phyloP scores from a whole-genome alignment of 176 grass and related monocot genomes.

The Dactylis glomerata region DNA sequence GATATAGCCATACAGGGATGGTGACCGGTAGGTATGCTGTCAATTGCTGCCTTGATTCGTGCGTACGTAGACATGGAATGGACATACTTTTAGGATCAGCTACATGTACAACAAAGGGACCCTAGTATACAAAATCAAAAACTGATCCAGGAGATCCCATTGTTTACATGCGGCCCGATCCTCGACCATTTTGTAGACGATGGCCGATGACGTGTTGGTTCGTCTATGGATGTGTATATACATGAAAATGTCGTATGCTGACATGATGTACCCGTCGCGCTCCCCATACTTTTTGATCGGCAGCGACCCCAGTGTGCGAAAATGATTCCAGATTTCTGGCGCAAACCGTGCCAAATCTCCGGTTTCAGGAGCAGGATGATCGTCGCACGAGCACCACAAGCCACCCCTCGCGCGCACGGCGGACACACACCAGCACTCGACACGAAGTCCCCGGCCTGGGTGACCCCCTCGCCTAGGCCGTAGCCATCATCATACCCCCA shows the following conservation, averaged over 20 bases:
- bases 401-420: too few relatives aligned
- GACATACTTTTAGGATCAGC: neutral
- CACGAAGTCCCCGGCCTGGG: neutral
- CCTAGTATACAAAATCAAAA: neutral
- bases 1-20: neutral
- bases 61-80: slow-evolving; percentile 17
- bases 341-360: slow-evolving; percentile 3
- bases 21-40: slow-evolving; percentile 37
- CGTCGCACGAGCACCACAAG: neutral
- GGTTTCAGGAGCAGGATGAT: neutral
- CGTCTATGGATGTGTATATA: neutral
- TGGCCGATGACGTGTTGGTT: neutral
- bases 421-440: slow-evolving; percentile 19
- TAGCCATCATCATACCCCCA: slow-evolving; percentile 45
- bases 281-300: neutral
- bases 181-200: neutral
- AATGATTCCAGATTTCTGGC: slow-evolving; percentile 4
- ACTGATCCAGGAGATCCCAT: neutral
- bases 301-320: neutral
- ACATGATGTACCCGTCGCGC: neutral
- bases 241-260: neutral
- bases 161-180: neutral
- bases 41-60: slow-evolving; percentile 20
- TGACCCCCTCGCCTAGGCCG: neutral
- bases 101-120: neutral